Evolutionary conservation across 345 rosid species (phyloP), one percentile per base, ranked within the genome.

Genomic region (Eucalyptus sp.): DNA sequence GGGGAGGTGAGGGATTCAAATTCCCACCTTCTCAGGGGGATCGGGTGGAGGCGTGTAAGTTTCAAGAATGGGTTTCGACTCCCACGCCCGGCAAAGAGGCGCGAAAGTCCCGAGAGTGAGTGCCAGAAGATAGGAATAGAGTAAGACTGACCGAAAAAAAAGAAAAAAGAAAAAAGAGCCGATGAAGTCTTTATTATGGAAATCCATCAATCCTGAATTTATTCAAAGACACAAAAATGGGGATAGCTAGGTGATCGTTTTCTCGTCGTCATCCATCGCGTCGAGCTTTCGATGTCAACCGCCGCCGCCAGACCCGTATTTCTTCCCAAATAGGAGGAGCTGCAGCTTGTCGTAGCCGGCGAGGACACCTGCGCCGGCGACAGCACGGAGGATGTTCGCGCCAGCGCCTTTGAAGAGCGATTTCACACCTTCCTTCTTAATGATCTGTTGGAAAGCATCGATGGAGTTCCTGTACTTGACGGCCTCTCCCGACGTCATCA

Each of bases 401-500:
- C 99, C 99, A 56, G 98, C 98, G 88, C 99, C 99, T 92, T 96
- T 96, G 89, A 96, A 96, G 37, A 96, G 96, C 25, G 99, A 96
- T 92, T 89, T 96, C 50, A 94, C 88, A 50, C 99, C 98, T 91
- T 96, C 99, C 5, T 92, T 96, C 93, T 95, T 94, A 87, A 96
- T 29, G 86, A 96, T 96, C 91, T 96, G 96, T 51, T 87, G 15
- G 90, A 96, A 96, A n/a, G 98, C 98, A 86, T 94, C 94, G 13
- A 93, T 64, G 10, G 98, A 96, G 91, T 95, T 96, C 91, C 94
- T 93, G 94, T 96, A 96, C 92, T 96, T 95, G 90, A 96, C 99
- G 9, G 98, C 99, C 92, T 96, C 99, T 86, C 99, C 99, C 3
- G 98, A 96, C 2, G 99, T 96, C 99, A 96, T 96, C 99, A 96